Percentiles rank a stretch among this genome's conserved stretches.
phyloP scores from a whole-genome alignment of 331 rosid species.

The Cucumis variabilis region DNA sequence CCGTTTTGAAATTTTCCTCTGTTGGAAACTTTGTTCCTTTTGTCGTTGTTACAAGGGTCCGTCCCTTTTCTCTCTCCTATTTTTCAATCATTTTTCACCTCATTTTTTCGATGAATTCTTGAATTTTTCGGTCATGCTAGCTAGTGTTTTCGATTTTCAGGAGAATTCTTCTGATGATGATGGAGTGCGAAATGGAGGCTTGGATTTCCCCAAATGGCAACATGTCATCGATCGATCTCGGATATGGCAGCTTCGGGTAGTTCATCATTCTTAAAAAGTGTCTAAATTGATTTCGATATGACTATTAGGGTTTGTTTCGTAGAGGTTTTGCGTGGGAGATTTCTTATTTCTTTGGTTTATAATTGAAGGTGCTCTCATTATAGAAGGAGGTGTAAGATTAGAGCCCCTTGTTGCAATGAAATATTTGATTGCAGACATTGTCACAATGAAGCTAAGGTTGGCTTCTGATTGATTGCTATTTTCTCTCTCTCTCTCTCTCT shows the following conservation, averaged over 20 bases:
- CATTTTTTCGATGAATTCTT: not conserved
- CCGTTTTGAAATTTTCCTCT: not conserved
- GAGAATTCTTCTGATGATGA: slow-evolving; percentile 17
- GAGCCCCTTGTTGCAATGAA: slow-evolving; percentile 95
- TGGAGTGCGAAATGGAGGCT: slow-evolving; percentile 45
- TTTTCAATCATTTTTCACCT: not conserved
- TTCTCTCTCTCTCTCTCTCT: too few species aligned
- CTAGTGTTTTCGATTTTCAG: slow-evolving; percentile 20
- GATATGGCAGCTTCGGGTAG: slow-evolving; percentile 56
- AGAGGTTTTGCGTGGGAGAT: not conserved
- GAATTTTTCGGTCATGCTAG: not conserved
- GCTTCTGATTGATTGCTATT: not conserved
- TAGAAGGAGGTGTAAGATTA: slow-evolving; percentile 83
- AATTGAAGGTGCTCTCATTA: slow-evolving; percentile 76
- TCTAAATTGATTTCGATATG: not conserved
- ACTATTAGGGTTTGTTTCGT: not conserved
- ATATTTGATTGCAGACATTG: slow-evolving; percentile 87
- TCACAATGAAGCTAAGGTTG: slow-evolving; percentile 83
- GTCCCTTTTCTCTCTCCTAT: not conserved
- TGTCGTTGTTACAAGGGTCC: not conserved
- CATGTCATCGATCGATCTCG: slow-evolving; percentile 35
- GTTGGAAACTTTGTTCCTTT: not conserved
- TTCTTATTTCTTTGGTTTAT: not conserved
- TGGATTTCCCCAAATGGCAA: slow-evolving; percentile 32
- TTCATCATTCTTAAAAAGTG: not conserved